Conservation (phyloP, 805 yeast species). For the Yarrowia sp. region DNA sequence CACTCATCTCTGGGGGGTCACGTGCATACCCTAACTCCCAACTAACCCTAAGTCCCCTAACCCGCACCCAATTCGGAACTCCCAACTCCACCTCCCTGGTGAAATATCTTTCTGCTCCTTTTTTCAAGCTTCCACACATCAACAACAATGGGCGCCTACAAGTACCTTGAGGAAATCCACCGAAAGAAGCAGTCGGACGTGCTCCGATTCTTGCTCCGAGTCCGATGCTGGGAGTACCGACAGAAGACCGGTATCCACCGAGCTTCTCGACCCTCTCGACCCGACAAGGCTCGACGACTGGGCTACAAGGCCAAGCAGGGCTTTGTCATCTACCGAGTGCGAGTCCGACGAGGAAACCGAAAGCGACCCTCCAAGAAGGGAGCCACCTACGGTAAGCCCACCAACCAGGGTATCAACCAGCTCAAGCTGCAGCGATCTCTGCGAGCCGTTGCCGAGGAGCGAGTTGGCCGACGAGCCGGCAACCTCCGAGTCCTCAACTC, state of each 20-base stretch:
- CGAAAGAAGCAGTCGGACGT: slow-evolving; percentile 99
- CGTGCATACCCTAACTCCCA: slow-evolving; percentile 20
- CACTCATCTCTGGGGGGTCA: no score
- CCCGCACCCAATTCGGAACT: background rate
- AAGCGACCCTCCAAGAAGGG: slow-evolving; percentile 99
- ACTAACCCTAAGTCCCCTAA: slow-evolving; percentile 17
- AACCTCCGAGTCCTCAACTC: slow-evolving; percentile 99
- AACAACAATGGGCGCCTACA: slow-evolving; percentile 91
- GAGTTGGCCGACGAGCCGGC: slow-evolving; percentile 98
- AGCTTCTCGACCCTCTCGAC: slow-evolving; percentile 97
- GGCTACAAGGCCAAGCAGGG: slow-evolving; percentile 99
- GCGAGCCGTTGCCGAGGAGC: slow-evolving; percentile 99
- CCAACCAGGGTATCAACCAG: slow-evolving; percentile 99
- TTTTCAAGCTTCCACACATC: background rate
- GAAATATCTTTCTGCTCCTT: background rate
- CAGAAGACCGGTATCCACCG: slow-evolving; percentile 98
- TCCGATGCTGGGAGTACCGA: slow-evolving; percentile 99
- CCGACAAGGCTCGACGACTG: slow-evolving; percentile 99
- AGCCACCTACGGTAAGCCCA: slow-evolving; percentile 99
- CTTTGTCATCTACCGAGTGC: slow-evolving; percentile 95
- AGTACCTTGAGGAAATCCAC: slow-evolving; percentile 97
- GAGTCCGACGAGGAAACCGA: slow-evolving; percentile 99
- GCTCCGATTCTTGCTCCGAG: slow-evolving; percentile 96
- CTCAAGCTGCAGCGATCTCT: slow-evolving; percentile 98
- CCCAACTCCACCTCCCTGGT: background rate